Percentiles rank a stretch among this genome's conserved stretches.
Evolutionary conservation across 2,329 filamentous ascomycete genomes (phyloP).

Genomic region (Fusarium palustre): DNA sequence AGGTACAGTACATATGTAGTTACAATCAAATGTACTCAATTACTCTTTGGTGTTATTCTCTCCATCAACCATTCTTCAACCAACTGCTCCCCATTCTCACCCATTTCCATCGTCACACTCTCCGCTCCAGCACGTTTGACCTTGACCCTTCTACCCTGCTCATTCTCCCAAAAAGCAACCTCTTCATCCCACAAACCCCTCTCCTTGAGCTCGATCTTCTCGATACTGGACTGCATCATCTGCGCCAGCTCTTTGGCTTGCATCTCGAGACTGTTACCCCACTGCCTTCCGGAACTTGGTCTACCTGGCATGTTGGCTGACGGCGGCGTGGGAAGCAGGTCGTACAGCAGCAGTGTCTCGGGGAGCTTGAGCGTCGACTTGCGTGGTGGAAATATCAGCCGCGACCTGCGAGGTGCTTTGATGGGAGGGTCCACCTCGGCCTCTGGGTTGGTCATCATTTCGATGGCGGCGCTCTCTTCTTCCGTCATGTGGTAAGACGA

Average conservation of each 20-base stretch:
- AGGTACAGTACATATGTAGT: background rate
- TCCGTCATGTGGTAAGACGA: constrained; percentile 56
- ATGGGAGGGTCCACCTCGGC: background rate
- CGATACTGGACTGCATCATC: constrained; percentile 63
- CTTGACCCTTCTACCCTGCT: constrained; percentile 55
- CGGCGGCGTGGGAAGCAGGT: constrained; percentile 46
- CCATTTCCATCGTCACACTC: constrained; percentile 44
- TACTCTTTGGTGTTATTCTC: constrained; percentile 15
- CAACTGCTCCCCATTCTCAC: constrained; percentile 43
- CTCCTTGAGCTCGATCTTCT: constrained; percentile 59
- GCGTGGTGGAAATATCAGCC: constrained; percentile 62
- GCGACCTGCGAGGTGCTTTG: constrained; percentile 55
- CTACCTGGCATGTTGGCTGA: constrained; percentile 24
- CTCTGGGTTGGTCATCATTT: constrained; percentile 43
- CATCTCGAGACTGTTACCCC: constrained; percentile 57
- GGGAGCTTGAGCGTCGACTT: constrained; percentile 63
- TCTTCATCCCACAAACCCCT: constrained; percentile 57
- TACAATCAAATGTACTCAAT: background rate
- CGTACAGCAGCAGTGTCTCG: constrained; percentile 61
- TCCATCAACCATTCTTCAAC: constrained; percentile 51
- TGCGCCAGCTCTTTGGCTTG: constrained; percentile 62
- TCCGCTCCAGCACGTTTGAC: constrained; percentile 53
- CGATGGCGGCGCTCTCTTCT: constrained; percentile 44
- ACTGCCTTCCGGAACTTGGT: constrained; percentile 33
- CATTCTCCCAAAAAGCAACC: constrained; percentile 49